Conservation (phyloP, 2,329 filamentous ascomycete species). For the Tympanopsis confertula region DNA sequence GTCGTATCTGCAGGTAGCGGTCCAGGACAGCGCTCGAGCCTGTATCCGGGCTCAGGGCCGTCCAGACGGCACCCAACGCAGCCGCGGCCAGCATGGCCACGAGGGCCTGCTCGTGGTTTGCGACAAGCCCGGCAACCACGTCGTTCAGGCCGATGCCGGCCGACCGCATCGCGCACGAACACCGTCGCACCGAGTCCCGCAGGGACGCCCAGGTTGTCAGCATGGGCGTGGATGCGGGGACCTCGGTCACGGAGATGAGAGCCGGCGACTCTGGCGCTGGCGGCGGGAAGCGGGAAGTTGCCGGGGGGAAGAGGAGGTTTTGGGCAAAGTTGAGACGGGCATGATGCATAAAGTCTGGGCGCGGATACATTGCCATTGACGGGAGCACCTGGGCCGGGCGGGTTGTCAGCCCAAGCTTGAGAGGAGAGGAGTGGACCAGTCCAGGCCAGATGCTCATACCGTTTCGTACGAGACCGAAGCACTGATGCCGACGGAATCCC, state of each 20-base stretch:
- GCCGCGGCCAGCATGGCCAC: conserved; percentile 79
- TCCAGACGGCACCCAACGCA: conserved; percentile 81
- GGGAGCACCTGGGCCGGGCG: conserved; percentile 49
- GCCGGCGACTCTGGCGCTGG: conserved; percentile 49
- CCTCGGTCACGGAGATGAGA: conserved; percentile 72
- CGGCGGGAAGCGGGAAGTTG: conserved; percentile 17
- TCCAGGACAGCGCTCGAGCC: conserved; percentile 86
- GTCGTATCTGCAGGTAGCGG: conserved; percentile 73
- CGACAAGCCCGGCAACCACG: conserved; percentile 65
- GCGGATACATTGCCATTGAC: conserved; percentile 66
- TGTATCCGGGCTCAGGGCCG: conserved; percentile 82
- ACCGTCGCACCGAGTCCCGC: conserved; percentile 64
- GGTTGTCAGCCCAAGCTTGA: conserved; percentile 2
- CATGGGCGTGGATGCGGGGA: conserved; percentile 41
- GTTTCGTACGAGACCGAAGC: conserved; percentile 50
- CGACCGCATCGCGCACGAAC: conserved; percentile 58
- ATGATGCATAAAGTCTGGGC: conserved; percentile 73
- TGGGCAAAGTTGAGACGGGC: conserved; percentile 84
- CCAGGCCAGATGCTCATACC: no score
- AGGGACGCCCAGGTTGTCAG: conserved; percentile 65
- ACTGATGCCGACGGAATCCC: conserved; percentile 69
- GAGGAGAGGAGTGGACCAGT: no score
- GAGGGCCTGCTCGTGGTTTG: conserved; percentile 78
- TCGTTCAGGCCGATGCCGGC: conserved; percentile 46
- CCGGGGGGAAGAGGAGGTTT: conserved; percentile 71